phyloP scores from a whole-genome alignment of 352 stramenopile species.

The Pythium coloratum region DNA sequence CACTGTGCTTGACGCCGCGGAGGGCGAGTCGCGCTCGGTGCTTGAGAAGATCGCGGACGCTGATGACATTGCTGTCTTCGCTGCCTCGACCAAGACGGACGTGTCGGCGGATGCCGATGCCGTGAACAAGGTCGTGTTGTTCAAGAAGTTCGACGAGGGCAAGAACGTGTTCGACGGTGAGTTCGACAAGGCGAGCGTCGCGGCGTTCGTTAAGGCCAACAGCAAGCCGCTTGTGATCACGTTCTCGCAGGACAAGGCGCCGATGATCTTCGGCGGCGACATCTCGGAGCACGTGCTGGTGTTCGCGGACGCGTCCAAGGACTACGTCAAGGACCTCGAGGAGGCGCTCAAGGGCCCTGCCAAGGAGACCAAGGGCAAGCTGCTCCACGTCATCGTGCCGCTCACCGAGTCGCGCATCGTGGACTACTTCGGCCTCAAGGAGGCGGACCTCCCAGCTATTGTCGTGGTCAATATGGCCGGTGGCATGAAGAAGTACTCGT shows the following conservation, averaged over 20 bases:
- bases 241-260: slow-evolving; percentile 89
- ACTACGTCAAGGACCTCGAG: slow-evolving; percentile 65
- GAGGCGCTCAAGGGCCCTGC: slow-evolving; percentile 61
- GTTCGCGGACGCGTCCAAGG: slow-evolving; percentile 74
- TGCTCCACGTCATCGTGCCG: slow-evolving; percentile 89
- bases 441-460: slow-evolving; percentile 81
- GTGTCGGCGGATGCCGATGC: slow-evolving; percentile 52
- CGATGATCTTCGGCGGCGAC: slow-evolving; percentile 89
- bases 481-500: slow-evolving; percentile 93
- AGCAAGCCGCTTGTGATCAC: slow-evolving; percentile 88
- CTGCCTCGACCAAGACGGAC: slow-evolving; percentile 68
- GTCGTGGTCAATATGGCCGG: slow-evolving; percentile 91
- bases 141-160: slow-evolving; percentile 88
- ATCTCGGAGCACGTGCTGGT: slow-evolving; percentile 88
- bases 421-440: slow-evolving; percentile 92
- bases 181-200: slow-evolving; percentile 63
- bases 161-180: slow-evolving; percentile 77
- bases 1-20: slow-evolving; percentile 74
- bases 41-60: slow-evolving; percentile 75
- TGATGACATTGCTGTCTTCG: slow-evolving; percentile 78
- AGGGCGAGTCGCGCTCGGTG: slow-evolving; percentile 65
- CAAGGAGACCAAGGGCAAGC: slow-evolving; percentile 84
- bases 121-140: slow-evolving; percentile 74
- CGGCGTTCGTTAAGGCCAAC: slow-evolving; percentile 76
- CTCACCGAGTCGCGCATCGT: slow-evolving; percentile 89